Percentiles rank a stretch among this genome's conserved stretches.
phyloP scores from a whole-genome alignment of 345 rosid species.

The Camelina hispida region DNA sequence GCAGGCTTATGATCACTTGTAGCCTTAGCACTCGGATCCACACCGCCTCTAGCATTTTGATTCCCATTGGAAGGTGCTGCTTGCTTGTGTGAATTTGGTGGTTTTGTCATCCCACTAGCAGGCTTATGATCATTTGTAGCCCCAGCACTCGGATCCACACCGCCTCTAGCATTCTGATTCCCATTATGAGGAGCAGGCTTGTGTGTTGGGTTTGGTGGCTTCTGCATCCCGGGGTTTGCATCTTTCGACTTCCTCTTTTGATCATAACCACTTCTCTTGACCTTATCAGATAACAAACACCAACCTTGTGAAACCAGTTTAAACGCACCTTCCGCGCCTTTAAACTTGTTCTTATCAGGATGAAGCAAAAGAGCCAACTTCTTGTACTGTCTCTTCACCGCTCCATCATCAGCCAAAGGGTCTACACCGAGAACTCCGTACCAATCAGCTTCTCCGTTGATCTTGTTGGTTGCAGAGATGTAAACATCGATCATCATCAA shows the following conservation, averaged over 20 bases:
- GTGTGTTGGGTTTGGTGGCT: neutral
- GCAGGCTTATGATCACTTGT: no score
- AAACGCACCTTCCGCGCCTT: neutral
- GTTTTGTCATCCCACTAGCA: no score
- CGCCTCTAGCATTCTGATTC: no score
- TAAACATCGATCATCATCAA: conserved; percentile 21
- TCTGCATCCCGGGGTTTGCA: neutral
- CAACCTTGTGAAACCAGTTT: neutral
- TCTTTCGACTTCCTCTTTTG: neutral
- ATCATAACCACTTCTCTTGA: neutral
- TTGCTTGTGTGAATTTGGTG: no score
- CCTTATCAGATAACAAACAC: neutral
- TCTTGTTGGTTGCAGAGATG: conserved; percentile 1
- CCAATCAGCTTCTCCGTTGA: neutral
- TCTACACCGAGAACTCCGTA: neutral
- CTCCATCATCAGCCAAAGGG: neutral
- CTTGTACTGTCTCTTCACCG: neutral
- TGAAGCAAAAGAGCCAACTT: neutral
- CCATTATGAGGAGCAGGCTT: neutral
- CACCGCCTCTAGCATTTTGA: no score
- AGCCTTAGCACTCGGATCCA: no score
- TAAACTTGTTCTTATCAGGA: neutral
- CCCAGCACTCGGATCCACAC: no score
- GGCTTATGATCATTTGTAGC: no score
- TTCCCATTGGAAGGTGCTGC: no score